Percentiles rank a stretch among this genome's conserved stretches.
phyloP scores from a whole-genome alignment of 2,329 filamentous ascomycete species.

The Trichothecium sympodiale region DNA sequence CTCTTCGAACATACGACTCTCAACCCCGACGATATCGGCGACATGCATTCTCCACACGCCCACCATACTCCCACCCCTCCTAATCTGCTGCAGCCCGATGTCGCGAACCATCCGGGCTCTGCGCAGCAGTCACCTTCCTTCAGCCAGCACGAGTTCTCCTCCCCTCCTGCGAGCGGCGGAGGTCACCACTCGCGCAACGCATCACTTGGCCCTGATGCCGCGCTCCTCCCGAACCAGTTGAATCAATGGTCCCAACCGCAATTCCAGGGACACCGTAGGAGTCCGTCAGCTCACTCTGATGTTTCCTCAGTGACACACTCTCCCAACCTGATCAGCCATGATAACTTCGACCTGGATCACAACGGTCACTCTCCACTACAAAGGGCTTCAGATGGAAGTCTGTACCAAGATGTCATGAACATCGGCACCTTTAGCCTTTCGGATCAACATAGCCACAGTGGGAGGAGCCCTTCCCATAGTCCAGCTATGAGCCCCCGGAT shows the following conservation, averaged over 20 bases:
- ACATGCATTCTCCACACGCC: conserved; percentile 42
- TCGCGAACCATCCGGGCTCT: conserved; percentile 30
- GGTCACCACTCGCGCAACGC: conserved; percentile 40
- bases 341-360: conserved; percentile 65
- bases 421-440: conserved; percentile 75
- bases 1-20: conserved; percentile 42
- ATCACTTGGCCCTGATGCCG: conserved; percentile 46
- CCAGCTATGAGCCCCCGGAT: conserved; percentile 55
- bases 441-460: conserved; percentile 54
- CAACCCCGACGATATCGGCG: conserved; percentile 34
- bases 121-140: conserved; percentile 47
- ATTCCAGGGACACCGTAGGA: conserved; percentile 75
- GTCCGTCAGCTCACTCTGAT: conserved; percentile 85
- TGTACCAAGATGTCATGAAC: conserved; percentile 69
- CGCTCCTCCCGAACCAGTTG: conserved; percentile 40
- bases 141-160: conserved; percentile 44
- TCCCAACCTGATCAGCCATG: conserved; percentile 66
- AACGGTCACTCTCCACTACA: conserved; percentile 72
- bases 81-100: conserved; percentile 40
- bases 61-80: conserved; percentile 47
- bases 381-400: conserved; percentile 55
- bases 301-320: conserved; percentile 79
- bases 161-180: conserved; percentile 19
- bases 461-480: conserved; percentile 70
- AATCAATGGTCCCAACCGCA: conserved; percentile 43